Evolutionary conservation across 305 asterid species (phyloP).

Genomic region (Lippia alba): DNA sequence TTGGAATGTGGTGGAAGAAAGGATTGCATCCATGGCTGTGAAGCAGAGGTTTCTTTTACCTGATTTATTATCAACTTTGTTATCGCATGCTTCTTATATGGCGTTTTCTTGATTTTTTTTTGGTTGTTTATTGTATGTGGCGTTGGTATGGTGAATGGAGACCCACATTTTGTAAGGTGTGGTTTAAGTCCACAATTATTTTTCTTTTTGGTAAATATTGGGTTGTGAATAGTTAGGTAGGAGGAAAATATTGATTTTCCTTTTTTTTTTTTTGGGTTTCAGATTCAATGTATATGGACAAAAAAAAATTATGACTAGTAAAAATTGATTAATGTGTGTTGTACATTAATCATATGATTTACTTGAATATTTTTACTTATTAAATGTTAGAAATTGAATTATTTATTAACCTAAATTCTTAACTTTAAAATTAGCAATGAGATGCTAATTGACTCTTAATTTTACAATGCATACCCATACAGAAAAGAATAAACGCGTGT

Average conservation of each 20-base stretch:
- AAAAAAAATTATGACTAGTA: too few species aligned
- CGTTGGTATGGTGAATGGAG: conserved; percentile 23
- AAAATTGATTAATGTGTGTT: too few species aligned
- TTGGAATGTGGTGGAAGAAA: conserved; percentile 41
- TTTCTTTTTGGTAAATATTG: conserved; percentile 1
- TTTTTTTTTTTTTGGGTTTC: neutral
- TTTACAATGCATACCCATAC: too few species aligned
- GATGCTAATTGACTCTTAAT: too few species aligned
- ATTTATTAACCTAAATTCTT: too few species aligned
- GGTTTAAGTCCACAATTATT: conserved; percentile 10
- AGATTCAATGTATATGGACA: conserved; percentile 25
- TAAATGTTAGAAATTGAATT: too few species aligned
- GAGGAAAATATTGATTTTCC: too few species aligned
- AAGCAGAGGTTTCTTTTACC: conserved; percentile 8
- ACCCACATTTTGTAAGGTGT: conserved; percentile 32
- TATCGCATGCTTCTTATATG: conserved; percentile 23
- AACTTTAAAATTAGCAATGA: too few species aligned
- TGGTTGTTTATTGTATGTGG: conserved; percentile 28
- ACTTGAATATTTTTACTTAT: too few species aligned
- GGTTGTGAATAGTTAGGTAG: neutral
- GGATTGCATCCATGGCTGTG: conserved; percentile 48
- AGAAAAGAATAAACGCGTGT: too few species aligned
- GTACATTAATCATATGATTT: too few species aligned
- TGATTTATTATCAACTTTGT: conserved; percentile 25
- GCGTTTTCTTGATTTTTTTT: neutral